phyloP scores from a whole-genome alignment of 2,329 filamentous ascomycete species.

The Trichophyton rubrum region DNA sequence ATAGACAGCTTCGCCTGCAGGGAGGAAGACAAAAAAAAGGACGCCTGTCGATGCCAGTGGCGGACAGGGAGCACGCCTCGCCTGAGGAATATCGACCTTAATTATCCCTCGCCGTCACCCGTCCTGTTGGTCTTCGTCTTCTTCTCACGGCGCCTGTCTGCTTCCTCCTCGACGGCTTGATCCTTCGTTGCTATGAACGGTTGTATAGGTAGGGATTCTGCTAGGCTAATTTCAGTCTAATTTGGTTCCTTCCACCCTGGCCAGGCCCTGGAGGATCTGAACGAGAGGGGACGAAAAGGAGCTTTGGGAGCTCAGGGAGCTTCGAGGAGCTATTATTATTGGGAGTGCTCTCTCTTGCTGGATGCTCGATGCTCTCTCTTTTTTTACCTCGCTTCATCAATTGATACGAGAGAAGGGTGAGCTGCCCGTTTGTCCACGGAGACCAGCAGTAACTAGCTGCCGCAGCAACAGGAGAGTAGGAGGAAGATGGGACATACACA shows the following conservation, averaged over 20 bases:
- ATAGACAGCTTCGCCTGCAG: no score
- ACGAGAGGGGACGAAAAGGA: no score
- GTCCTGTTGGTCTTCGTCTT: background rate
- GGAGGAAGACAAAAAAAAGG: no score
- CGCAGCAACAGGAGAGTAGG: background rate
- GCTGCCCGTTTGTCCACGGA: no score
- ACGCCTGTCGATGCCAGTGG: background rate
- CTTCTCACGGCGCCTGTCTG: background rate
- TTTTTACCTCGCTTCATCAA: background rate
- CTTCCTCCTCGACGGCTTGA: background rate
- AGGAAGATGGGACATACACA: background rate
- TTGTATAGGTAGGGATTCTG: background rate
- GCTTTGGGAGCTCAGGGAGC: no score
- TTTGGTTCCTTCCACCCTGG: background rate
- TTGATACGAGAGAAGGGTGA: background rate
- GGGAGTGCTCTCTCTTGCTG: no score
- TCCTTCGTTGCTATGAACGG: background rate
- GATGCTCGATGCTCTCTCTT: background rate
- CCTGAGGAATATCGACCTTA: background rate
- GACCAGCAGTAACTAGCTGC: no score
- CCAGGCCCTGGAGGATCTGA: background rate
- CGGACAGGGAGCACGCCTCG: background rate
- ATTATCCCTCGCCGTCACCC: background rate
- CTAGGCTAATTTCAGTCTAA: background rate
- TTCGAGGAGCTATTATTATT: no score